A percentile compares a stretch with the other conserved stretches of the same genome.
Evolutionary conservation across 2,329 filamentous ascomycete species (phyloP).

Genomic region (Canariomyces notabilis): DNA sequence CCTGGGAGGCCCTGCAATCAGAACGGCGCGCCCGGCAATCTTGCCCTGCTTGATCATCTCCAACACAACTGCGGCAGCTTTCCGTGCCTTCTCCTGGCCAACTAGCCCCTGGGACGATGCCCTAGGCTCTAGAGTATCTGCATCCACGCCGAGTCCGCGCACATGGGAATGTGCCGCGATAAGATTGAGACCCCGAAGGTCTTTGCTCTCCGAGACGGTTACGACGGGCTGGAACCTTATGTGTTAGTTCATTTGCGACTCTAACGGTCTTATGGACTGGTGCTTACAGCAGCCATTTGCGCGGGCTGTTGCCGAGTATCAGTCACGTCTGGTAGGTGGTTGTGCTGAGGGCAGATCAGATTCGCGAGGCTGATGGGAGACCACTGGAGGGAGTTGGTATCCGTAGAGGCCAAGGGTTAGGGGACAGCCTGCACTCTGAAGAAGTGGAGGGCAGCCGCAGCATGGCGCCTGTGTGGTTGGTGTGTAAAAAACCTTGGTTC

Average conservation of each 20-base stretch:
- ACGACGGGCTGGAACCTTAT: constrained; percentile 46
- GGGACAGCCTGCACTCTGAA: no score
- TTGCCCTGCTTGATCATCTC: constrained; percentile 99
- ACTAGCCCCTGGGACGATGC: constrained; percentile 85
- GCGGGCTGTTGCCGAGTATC: constrained; percentile 8
- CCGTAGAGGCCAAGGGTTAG: no score
- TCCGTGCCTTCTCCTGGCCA: constrained; percentile 92
- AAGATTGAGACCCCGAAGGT: constrained; percentile 93
- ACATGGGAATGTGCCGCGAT: constrained; percentile 99
- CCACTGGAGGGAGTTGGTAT: no score
- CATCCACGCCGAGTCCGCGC: constrained; percentile 87
- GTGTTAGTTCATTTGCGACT: constrained; percentile 8
- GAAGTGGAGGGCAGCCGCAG: no score
- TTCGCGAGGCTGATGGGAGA: constrained; percentile 16
- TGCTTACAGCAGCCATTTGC: constrained; percentile 48
- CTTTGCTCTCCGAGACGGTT: constrained; percentile 91
- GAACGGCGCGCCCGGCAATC: constrained; percentile 89
- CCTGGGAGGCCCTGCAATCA: constrained; percentile 92
- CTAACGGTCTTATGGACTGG: neutral
- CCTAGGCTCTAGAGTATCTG: constrained; percentile 83
- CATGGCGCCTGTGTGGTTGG: no score
- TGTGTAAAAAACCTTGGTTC: no score
- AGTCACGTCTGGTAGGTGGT: neutral
- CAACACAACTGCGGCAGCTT: constrained; percentile 90
- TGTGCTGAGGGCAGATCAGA: constrained; percentile 2